Evolutionary conservation across 139 green algal species (phyloP), one percentile per base, ranked within the genome.

Genomic region (Auxenochlorella pyrenoidosa): DNA sequence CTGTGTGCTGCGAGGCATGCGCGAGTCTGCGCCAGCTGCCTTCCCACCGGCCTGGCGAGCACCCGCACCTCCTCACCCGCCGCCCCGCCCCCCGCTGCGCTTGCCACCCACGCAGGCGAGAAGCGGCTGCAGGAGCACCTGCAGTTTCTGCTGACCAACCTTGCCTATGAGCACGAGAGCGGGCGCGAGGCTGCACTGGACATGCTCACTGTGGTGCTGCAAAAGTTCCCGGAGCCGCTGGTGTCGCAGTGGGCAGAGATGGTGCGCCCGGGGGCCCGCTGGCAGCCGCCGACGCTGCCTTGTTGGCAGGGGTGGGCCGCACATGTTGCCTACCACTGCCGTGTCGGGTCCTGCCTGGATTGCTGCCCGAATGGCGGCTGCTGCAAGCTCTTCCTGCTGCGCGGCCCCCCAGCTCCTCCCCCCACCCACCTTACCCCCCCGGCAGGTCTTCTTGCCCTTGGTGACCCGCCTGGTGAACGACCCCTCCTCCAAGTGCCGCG

Each of bases 391-490:
- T n/a, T n/a, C n/a, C n/a, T n/a, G n/a, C n/a, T n/a, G n/a, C n/a
- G n/a, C n/a, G n/a, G 47, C 47, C 47, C 47, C 47, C 47, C 47
- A 6, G 47, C 47, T 54, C 47, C 47, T 18, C 47, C 8, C 47
- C 40, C 28, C 8, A 8, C 65, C 41, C 41, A 5, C 65, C 44
- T 22, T 10, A 3, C 22, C 3, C 12, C 30, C 34, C 28, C 59
- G 94, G 70, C 75, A 95, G 68, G 86, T 98, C 34, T 95, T 98
- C 85, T 84, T 99, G 84, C 95, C 96, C 10, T 91, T 99, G 34
- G 94, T 98, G 12, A 88, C 93, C 12, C 92, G 95, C 24, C 90
- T 99, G 12, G 96, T 96, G 26, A 95, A 93, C 54, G 97, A 99
- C 70, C 60, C 90, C 12, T 91, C 91, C 38, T 82, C 91, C 82